A percentile compares a stretch with the other conserved stretches of the same genome.
Conservation (phyloP, 345 rosid genomes). For the Lepidium africanum region DNA sequence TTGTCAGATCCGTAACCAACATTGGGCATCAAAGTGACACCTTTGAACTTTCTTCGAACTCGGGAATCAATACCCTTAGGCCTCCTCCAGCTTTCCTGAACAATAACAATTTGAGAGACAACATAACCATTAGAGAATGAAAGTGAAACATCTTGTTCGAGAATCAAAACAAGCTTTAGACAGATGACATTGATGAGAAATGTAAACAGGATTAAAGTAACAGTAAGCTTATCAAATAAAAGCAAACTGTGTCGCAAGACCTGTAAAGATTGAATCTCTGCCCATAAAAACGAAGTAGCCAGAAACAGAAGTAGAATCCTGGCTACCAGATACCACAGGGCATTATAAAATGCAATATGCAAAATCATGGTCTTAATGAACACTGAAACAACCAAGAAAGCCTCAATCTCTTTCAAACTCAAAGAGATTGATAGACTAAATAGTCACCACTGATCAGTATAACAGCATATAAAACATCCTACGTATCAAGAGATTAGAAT, state of each 20-base stretch:
- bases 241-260: conserved; percentile 45
- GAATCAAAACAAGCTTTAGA: neutral
- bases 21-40: conserved; percentile 75
- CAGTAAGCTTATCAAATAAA: conserved; percentile 19
- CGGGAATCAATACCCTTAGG: conserved; percentile 89
- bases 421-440: too few relatives aligned
- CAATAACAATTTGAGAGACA: neutral
- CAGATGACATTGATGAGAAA: neutral
- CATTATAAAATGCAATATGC: neutral
- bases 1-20: conserved; percentile 78
- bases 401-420: neutral
- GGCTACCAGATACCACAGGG: conserved; percentile 90
- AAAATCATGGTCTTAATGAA: neutral
- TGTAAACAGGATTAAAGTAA: conserved; percentile 31
- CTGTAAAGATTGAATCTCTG: conserved; percentile 43
- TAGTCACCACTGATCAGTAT: too few relatives aligned
- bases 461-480: too few relatives aligned
- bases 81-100: conserved; percentile 72
- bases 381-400: conserved; percentile 26
- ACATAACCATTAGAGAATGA: neutral
- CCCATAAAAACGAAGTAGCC: conserved; percentile 67
- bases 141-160: neutral
- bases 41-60: conserved; percentile 80
- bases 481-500: too few relatives aligned
- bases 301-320: conserved; percentile 37